Evolutionary conservation across 768 basidiomycete genomes (phyloP), one percentile per base, ranked within the genome.

Genomic region (Termitomyces sp.): DNA sequence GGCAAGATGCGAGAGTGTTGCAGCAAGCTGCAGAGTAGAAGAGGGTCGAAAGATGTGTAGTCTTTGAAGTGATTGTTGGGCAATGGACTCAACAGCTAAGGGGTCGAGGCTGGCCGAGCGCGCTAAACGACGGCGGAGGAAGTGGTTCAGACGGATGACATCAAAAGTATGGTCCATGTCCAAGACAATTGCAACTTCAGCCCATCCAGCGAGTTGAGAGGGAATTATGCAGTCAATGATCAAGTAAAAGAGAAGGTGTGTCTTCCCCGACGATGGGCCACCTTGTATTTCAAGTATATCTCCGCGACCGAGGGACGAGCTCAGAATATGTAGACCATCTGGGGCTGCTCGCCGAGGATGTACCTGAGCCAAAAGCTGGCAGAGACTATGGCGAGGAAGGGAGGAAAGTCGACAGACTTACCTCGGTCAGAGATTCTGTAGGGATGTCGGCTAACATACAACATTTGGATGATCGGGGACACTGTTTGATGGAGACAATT

Each of bases 231-330:
- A 84, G 22, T 75, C 77, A 13, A 82, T 70, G 28, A 89, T 67
- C 50, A 91, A 68, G 66, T 82, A 79, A 66, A 87, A 87, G 28
- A 92, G 70, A n/a, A 94, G 72, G 61, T 88, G 87, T 2, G 88
- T 86, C 72, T 94, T 94, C 30, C 90, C 92, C 6, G 86, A 84
- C 28, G 77, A 79, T 4, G 90, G 74, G 2, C 85, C 80, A 2
- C 92, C 92, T 70, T 92, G 87, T 22, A 94, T 76, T 70, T 90
- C 87, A 61, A 93, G 71, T 41, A 89, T 77, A 67, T 91, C 86
- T 36, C 87, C 87, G 47, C 76, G 74, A 69, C 63, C 20, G 62
- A 63, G 24, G 61, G 55, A 49, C 49, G 52, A 54, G 52, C 16
- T 24, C 16, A 51, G 16, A 16, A 24, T 35, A 10, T 43, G 41